Evolutionary conservation across 345 rosid genomes (phyloP), one percentile per base, ranked within the genome.

Genomic region (Luvunga scandens): DNA sequence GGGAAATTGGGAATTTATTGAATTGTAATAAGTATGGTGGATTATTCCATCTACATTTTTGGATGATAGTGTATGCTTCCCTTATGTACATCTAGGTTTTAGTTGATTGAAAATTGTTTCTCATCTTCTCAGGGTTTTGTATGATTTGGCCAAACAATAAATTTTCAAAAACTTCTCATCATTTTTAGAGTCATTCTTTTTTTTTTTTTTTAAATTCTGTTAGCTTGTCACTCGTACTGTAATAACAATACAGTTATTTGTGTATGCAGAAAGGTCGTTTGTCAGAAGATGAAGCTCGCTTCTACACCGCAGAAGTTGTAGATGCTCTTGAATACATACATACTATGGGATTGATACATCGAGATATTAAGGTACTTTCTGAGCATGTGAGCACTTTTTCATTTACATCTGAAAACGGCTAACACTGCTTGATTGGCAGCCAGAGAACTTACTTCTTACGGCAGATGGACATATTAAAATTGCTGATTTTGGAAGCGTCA

Each of bases 401-500:
- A 70, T 31, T 73, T 55, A 57, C 68, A 33, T 70, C 24, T 78
- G 75, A 59, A 77, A 78, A 5, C 27, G 66, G 77, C 87, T 79
- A 69, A 71, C 19, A 19, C 28, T 73, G 80, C 68, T 76, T 81
- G 39, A 76, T 66, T 82, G 76, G 86, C 97, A 96, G 99, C 99
- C 99, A 60, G 98, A 94, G 90, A 96, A 96, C 82, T 87, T 96
- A 87, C 84, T 91, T 63, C 89, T 93, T 57, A 93, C 90, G 27
- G 77, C 84, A 21, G 98, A 92, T 64, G 98, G 98, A 74, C 98
- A 96, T 79, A 88, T 93, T 48, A 97, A 94, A 87, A 86, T 97
- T 84, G 99, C 98, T 33, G 99, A 94, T 87, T 94, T 96, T 86
- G 99, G 98, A 65, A 97, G 99, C 76, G 97, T 97, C 65, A 94